phyloP scores from a whole-genome alignment of 495 filamentous ascomycete genomes.

The Cetradonia linearis region DNA sequence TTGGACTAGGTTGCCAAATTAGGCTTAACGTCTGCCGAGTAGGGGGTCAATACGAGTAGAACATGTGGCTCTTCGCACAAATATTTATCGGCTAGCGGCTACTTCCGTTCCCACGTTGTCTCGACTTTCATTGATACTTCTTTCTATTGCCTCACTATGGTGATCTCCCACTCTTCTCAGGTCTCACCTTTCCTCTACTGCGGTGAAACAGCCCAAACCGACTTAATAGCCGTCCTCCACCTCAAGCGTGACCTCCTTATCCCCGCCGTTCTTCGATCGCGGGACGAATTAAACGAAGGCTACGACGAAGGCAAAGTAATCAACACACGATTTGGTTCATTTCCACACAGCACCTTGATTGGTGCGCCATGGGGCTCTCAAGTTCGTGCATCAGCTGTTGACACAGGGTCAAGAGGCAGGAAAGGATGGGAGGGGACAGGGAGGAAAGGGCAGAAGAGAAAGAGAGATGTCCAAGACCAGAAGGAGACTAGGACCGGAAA shows the following conservation, averaged over 20 bases:
- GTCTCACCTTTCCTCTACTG: slow-evolving; percentile 66
- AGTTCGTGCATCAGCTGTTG: slow-evolving; percentile 76
- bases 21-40: too few relatives aligned
- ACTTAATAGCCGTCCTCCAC: slow-evolving; percentile 65
- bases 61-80: background rate
- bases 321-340: slow-evolving; percentile 92
- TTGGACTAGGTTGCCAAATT: too few relatives aligned
- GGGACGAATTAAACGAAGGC: slow-evolving; percentile 51
- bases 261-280: slow-evolving; percentile 57
- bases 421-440: slow-evolving; percentile 34
- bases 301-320: slow-evolving; percentile 73
- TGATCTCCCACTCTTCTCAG: slow-evolving; percentile 19
- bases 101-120: background rate
- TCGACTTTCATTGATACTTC: background rate
- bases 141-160: background rate
- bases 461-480: slow-evolving; percentile 36
- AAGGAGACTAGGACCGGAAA: slow-evolving; percentile 24
- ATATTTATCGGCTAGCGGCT: slow-evolving; percentile 2
- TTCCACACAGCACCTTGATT: slow-evolving; percentile 80
- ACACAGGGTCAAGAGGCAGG: slow-evolving; percentile 71
- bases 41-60: too few relatives aligned
- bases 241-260: slow-evolving; percentile 72
- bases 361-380: slow-evolving; percentile 82
- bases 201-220: slow-evolving; percentile 41
- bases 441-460: slow-evolving; percentile 47